Base-by-base conservation (phyloP, 1,284 basidiomycete species). In the Cutaneotrichosporon mucoides region DNA sequence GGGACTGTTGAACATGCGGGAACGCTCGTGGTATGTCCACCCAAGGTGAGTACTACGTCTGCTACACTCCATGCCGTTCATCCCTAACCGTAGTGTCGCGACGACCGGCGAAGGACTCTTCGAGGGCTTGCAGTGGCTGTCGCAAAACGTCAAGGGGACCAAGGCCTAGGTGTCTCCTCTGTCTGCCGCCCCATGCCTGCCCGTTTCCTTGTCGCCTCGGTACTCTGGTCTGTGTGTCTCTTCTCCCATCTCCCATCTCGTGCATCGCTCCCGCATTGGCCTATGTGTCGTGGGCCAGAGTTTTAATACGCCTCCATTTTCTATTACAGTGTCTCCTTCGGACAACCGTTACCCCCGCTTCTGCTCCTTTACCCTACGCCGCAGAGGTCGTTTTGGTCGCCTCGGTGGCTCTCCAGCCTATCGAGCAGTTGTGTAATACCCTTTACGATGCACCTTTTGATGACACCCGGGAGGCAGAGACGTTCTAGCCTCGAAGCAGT, bases 11-110 rank as follows among this genome's bases (percentile, higher is more conserved):
- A 84, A 88, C 66, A 95, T 99, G 92, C 86, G 92, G 63, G 94
- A 98, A 75, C 84, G 96, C 66, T 92, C 91, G 76, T 99, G 96
- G 96, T 99, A 96, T 83, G 93, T 96, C 48, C 93, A 97, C 80
- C 94, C 94, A 55, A 94, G 92, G 91, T 92, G 77, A 61, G 86
- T 73, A 37, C 24, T 24, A 24, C 24, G 24, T 24, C 24, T 24
- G 24, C 24, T 24, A 24, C 24, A 4, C 10, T 34, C 6, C 37
- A 13, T 10, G 13, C 10, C 11, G 34, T 15, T 2, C 37, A 59
- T 59, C 11, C 59, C 54, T 2, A 2, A 5, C 64, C 24, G 24
- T 24, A 94, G 91, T 79, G 94, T 92, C 73, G 92, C 92, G n/a
- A 93, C 91, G 15, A 93, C 91, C 15, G 93, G 93, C 42, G 93